phyloP scores from a whole-genome alignment of 768 basidiomycete genomes.

The Agrocybe pediades region DNA sequence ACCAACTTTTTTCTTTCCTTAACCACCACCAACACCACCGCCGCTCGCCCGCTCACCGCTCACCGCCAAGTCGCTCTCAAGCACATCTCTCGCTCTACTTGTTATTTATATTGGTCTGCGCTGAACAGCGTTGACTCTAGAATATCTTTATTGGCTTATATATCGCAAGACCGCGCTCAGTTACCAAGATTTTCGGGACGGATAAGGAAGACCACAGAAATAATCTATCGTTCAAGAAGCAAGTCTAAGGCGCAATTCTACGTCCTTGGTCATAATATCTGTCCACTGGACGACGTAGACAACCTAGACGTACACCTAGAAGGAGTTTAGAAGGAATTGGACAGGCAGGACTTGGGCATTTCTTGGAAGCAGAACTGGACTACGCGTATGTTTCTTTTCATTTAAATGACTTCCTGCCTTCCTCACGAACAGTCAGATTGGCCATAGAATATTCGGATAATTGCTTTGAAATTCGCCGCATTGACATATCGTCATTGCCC shows the following conservation, averaged over 20 bases:
- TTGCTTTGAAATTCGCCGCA: background rate
- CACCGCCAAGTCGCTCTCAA: background rate
- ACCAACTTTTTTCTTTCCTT: background rate
- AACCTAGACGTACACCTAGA: background rate
- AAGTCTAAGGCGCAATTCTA: background rate
- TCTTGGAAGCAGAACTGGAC: background rate
- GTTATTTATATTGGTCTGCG: background rate
- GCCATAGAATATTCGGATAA: background rate
- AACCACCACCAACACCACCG: background rate
- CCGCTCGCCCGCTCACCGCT: background rate
- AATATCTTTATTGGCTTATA: background rate
- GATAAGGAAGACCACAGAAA: background rate
- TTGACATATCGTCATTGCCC: background rate
- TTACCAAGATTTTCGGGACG: background rate
- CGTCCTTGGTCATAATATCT: no score
- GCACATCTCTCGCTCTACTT: background rate
- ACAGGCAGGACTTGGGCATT: background rate
- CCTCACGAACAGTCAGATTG: background rate
- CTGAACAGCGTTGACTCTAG: background rate
- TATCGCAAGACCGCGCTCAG: no score
- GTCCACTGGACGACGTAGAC: background rate
- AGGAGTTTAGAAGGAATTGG: background rate
- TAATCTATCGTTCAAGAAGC: background rate
- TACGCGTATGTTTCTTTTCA: background rate
- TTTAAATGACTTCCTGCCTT: background rate